Percentiles rank a stretch among this genome's conserved stretches.
Conservation (phyloP, 2,329 filamentous ascomycete genomes). For the Trichoderma sp. region DNA sequence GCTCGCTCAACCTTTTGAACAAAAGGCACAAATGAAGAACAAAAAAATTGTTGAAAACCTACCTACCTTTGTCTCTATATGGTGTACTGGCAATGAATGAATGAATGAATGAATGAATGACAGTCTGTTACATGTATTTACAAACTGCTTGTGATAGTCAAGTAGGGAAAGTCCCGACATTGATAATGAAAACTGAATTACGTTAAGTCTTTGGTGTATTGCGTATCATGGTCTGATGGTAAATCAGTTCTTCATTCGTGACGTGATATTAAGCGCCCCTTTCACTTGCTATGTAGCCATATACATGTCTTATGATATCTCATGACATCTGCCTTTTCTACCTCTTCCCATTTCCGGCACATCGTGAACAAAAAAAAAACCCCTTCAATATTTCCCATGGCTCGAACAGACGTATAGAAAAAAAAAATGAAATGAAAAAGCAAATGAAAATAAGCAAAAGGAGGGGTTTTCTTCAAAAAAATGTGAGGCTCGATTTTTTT, state of each 20-base stretch:
- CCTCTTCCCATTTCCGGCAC: not conserved
- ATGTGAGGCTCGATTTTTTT: not conserved
- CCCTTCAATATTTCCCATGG: not conserved
- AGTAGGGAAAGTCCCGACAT: not conserved
- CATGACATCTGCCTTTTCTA: not conserved
- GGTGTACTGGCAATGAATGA: not conserved
- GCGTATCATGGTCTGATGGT: not conserved
- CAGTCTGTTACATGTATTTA: not conserved
- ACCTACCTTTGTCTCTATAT: not conserved
- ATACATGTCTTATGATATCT: not conserved
- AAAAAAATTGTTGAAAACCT: slow-evolving; percentile 21
- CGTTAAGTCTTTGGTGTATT: not conserved
- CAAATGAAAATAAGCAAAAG: not conserved
- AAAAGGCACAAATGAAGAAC: slow-evolving; percentile 26
- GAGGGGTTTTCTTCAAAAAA: not conserved
- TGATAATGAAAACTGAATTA: not conserved
- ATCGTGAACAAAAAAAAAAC: not conserved
- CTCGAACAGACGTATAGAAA: not conserved
- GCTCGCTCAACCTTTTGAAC: slow-evolving; percentile 36
- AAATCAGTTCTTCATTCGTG: not conserved
- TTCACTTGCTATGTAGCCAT: not conserved
- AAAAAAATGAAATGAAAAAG: not conserved
- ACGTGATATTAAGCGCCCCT: not conserved
- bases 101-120: not conserved
- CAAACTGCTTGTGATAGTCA: not conserved